These are phyloP conservation scores for Kernera saxatilis DNA, from an alignment of 345 rosid genomes.

Conservation along the genomic window DNA sequence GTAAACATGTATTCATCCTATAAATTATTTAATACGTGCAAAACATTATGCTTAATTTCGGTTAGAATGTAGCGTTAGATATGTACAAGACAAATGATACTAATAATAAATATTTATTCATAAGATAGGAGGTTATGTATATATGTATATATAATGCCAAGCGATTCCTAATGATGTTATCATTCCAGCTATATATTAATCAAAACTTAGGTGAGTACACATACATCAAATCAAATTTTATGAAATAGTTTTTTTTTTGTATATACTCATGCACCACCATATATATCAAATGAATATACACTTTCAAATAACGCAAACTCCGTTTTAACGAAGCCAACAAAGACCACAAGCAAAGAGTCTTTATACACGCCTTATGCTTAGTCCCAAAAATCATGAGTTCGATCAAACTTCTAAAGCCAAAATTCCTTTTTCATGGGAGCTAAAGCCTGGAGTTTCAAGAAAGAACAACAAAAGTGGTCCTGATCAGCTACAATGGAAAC, in stretches of 20 bases:
- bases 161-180: constrained; percentile 14
- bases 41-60: constrained; percentile 17
- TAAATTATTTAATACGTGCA: background rate
- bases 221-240: constrained; percentile 19
- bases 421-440: constrained; percentile 31
- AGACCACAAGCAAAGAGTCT: background rate
- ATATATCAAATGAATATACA: background rate
- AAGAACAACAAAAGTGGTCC: constrained; percentile 1
- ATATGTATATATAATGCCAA: no score
- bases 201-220: constrained; percentile 25
- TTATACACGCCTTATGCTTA: constrained; percentile 6
- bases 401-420: constrained; percentile 23
- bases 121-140: background rate
- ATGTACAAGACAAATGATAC: constrained; percentile 5
- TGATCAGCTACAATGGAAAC: constrained; percentile 21
- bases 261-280: background rate
- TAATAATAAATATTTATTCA: background rate
- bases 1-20: background rate
- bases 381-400: constrained; percentile 14
- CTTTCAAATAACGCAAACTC: background rate
- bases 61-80: constrained; percentile 7
- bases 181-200: constrained; percentile 16
- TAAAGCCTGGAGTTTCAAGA: constrained; percentile 30
- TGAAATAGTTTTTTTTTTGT: background rate
- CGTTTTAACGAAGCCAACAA: background rate